Evolutionary conservation across 2,329 filamentous ascomycete genomes (phyloP), one percentile per base, ranked within the genome.

Genomic region (Cladosporium sphaerospermum): DNA sequence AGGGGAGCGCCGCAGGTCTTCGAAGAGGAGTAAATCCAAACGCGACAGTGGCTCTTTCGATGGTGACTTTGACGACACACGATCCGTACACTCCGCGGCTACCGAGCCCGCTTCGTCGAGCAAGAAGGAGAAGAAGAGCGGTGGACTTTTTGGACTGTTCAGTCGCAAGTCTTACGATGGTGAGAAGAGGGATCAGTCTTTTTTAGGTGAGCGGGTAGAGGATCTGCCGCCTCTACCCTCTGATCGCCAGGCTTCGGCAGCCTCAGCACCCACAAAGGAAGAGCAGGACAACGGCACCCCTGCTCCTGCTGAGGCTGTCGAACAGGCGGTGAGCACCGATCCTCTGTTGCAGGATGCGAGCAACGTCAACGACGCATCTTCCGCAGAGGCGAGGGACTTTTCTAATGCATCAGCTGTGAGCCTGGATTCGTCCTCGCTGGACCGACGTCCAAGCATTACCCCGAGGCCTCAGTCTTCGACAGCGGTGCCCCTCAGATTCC

Each of bases 201-300:
- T 83, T 83, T 82, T 83, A 84, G 80, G 68, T 66, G 73, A 74
- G 71, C 74, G 78, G 79, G 79, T 78, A 77, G 80, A 81, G 78
- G 77, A 78, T 72, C 71, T 76, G 76, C 74, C 72, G 58, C 67
- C 69, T 70, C 68, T 71, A 65, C 67, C 69, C 67, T 65, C 54
- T 63, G 67, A 62, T 60, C 51, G 53, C 48, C 54, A 59, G 45
- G 54, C 54, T 41, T 64, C 61, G 55, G 59, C 64, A 53, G 59
- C 53, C 55, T 57, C 54, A 57, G 62, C 61, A 58, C 52, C 57
- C 54, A 56, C 18, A 31, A 54, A 55, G 45, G 45, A 54, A 40
- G 60, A 64, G 63, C 64, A 64, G 64, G 64, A 57, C 51, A 47
- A 59, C 62, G 65, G 65, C 65, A 65, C 47, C 56, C 63, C 61